Base-by-base conservation (phyloP, 768 basidiomycete species). In the Leccinum subtestaceum region DNA sequence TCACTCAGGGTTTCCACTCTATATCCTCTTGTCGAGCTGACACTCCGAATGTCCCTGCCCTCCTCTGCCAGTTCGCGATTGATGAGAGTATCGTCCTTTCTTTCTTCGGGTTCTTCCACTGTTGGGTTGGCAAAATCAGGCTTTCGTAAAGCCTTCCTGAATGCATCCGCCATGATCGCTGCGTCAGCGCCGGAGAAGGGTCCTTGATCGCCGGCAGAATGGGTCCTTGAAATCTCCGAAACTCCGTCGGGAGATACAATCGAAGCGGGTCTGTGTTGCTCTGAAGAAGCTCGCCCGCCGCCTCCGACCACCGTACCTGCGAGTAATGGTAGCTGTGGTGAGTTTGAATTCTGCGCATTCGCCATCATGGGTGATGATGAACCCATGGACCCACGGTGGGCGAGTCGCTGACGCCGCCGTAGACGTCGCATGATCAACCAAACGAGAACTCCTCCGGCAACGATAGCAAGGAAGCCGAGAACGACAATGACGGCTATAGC, bases 161-260 rank as follows among this genome's bases (percentile, higher is more conserved):
- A 96, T 6, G 94, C 94, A 76, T 93, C 88, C 43, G 93, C 93
- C 85, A 95, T 91, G 70, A 94, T 90, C 40, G 91, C 91, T 55
- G 94, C 94, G 73, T 96, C 93, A 21, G 89, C 87, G 19, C 84
- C 87, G 48, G 87, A 88, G 74, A 95, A 88, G 10, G 86, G 88
- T 11, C 83, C 89, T 46, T 84, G 77, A 55, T 87, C 86, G 55
- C 84, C 83, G 50, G 80, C 77, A 43, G 84, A 84, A 40, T 81
- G 82, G 9, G 81, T 72, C 51, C 82, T 79, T 31, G 87, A 89
- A 50, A 86, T 83, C 7, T 84, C 86, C 50, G 91, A 92, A 51
- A 85, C 88, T 15, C 85, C 90, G 68, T 92, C 91, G 59, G 84
- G 83, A n/a, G 80, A 77, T 15, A 81, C 79, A 51, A 80, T 73